A percentile compares a stretch with the other conserved stretches of the same genome.
Conservation (phyloP, 169 alveolate genomes). For the Cryptosporidium meleagridis region DNA sequence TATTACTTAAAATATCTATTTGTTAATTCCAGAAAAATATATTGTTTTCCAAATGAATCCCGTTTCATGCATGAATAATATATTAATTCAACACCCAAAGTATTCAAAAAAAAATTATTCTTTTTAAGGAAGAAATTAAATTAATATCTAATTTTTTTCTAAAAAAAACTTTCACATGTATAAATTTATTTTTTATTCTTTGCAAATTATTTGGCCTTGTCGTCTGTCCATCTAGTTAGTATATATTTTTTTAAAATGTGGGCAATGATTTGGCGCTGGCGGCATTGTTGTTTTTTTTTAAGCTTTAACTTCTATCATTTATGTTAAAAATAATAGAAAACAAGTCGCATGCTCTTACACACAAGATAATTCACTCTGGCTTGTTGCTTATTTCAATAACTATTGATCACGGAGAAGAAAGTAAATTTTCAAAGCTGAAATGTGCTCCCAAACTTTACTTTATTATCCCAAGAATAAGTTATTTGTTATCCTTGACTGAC, state of each 20-base stretch:
- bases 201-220: constrained; percentile 31
- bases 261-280: constrained; percentile 58
- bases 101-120: not conserved
- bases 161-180: not conserved
- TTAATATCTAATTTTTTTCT: not conserved
- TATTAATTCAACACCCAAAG: not conserved
- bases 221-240: constrained; percentile 74
- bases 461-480: constrained; percentile 47
- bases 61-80: constrained; percentile 4
- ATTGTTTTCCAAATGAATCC: not conserved
- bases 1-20: constrained; percentile 18
- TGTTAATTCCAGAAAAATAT: not conserved
- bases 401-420: constrained; percentile 3
- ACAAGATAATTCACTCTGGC: constrained; percentile 49
- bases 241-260: constrained; percentile 51
- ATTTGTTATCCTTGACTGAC: constrained; percentile 21
- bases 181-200: not conserved
- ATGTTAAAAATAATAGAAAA: not conserved
- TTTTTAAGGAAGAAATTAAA: not conserved
- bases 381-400: constrained; percentile 32
- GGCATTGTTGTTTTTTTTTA: not conserved
- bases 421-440: not conserved
- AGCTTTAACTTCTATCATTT: not conserved
- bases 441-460: constrained; percentile 23
- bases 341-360: not conserved